Percentiles rank a stretch among this genome's conserved stretches.
Conservation (phyloP, 306 rosid genomes). For the Cicer cuneatum region DNA sequence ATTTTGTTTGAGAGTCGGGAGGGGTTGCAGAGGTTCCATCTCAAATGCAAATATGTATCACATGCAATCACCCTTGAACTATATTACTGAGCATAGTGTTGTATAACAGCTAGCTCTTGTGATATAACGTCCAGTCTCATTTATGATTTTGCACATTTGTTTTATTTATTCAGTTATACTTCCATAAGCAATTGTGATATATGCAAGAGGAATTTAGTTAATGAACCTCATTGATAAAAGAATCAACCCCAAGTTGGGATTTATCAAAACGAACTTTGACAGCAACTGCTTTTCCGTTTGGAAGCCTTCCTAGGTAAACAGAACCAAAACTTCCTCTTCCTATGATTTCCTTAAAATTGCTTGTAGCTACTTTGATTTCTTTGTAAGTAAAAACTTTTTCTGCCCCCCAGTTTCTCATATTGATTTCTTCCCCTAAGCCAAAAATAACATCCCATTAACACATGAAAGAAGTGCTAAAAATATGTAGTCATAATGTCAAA, state of each 20-base stretch:
- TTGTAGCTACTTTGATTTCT: conserved; percentile 82
- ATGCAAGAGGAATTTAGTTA: conserved; percentile 30
- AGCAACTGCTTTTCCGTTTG: conserved; percentile 73
- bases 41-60: neutral
- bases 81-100: too few relatives aligned
- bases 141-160: conserved; percentile 26
- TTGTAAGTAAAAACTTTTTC: conserved; percentile 79
- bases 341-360: conserved; percentile 77
- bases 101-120: neutral
- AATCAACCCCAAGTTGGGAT: conserved; percentile 85
- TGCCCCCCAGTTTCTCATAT: conserved; percentile 80
- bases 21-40: neutral
- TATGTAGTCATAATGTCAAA: neutral
- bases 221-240: conserved; percentile 90
- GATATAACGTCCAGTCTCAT: neutral
- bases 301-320: conserved; percentile 87
- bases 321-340: conserved; percentile 96
- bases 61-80: too few relatives aligned
- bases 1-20: neutral
- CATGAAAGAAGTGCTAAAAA: conserved; percentile 18
- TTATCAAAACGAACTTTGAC: conserved; percentile 92
- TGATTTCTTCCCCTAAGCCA: conserved; percentile 56
- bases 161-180: conserved; percentile 23
- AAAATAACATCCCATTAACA: neutral
- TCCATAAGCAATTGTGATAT: neutral